Base-by-base conservation (phyloP, 805 yeast species). In the Yamadazyma nakazawae region DNA sequence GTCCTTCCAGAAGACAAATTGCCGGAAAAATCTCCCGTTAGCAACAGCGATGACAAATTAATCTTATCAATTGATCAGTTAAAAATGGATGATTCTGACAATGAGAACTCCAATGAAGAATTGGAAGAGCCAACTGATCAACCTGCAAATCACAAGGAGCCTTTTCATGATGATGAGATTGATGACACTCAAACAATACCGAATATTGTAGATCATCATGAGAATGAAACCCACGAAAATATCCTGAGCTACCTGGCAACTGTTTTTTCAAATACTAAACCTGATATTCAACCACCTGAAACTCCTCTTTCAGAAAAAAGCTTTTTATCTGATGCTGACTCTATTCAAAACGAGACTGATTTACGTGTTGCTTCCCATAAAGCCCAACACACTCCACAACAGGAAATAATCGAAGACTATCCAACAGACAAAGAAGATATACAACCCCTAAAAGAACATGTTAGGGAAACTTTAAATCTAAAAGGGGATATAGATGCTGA, bases 281-380 rank as follows among this genome's bases (percentile, higher is more conserved):
- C 26, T 7, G 32, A 37, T 7, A 21, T 21, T 12, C 16, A 43
- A 9, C 42, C 51, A 31, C 53, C 55, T 13, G 70, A 64, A 16
- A 65, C 74, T 8, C 71, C 73, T 11, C 48, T 45, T 28, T 66
- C 73, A 1, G 74, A 70, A 16, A 48, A 53, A 42, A 70, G 75
- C 45, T 70, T 59, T 46, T 59, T 54, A 34, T 69, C 75, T 1
- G 75, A 70, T 41, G 64, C 64, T 6, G 74, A 69, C 49, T 68
- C 74, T 13, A 68, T 70, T 19, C 76, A 70, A 46, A 39, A 59
- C 25, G 76, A 71, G 48, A 56, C 48, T 1, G 50, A 50, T 19
- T 55, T 70, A 47, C 55, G 63, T 35, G 52, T 70, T 11, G 51
- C 37, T 12, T 9, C n/a, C n/a, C 32, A 28, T 13, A 21, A 37